Evolutionary conservation across 179 eudicot species (phyloP).

Genomic region (Corrigiola litoralis): DNA sequence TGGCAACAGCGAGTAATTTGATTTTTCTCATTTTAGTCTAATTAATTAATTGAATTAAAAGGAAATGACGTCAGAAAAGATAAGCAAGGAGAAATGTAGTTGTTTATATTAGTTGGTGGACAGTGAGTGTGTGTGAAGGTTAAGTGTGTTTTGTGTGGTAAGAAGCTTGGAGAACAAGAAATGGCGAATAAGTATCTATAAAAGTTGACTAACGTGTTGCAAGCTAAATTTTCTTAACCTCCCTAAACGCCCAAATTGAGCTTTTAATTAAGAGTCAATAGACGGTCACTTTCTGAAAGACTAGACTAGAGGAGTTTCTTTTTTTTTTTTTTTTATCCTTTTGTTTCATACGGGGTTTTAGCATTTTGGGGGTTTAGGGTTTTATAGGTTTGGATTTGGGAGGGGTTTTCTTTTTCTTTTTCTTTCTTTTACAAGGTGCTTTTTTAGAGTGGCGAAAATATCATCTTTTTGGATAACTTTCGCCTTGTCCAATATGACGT

Average conservation of each 20-base stretch:
- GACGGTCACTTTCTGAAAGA: too few species aligned
- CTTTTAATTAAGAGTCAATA: too few species aligned
- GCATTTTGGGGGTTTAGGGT: slow-evolving; percentile 2
- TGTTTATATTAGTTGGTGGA: background rate
- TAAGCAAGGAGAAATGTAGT: background rate
- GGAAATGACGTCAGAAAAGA: too few species aligned
- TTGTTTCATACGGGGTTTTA: background rate
- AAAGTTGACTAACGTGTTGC: background rate
- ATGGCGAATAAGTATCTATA: background rate
- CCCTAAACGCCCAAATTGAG: too few species aligned
- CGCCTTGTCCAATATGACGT: too few species aligned
- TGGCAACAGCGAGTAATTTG: slow-evolving; percentile 17
- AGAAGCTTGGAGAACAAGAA: slow-evolving; percentile 34
- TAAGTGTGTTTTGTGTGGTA: background rate
- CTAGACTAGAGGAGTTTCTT: too few species aligned
- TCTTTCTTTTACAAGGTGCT: too few species aligned
- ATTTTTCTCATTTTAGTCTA: slow-evolving; percentile 21
- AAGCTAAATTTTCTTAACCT: too few species aligned
- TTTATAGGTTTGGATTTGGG: too few species aligned
- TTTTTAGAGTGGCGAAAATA: too few species aligned
- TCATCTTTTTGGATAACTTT: too few species aligned
- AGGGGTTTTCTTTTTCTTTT: background rate
- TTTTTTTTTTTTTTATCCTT: background rate
- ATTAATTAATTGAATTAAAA: slow-evolving; percentile 4
- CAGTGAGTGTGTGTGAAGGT: background rate